Base-by-base conservation (phyloP, 2,329 filamentous ascomycete species). In the Ambrosiella cleistominuta region DNA sequence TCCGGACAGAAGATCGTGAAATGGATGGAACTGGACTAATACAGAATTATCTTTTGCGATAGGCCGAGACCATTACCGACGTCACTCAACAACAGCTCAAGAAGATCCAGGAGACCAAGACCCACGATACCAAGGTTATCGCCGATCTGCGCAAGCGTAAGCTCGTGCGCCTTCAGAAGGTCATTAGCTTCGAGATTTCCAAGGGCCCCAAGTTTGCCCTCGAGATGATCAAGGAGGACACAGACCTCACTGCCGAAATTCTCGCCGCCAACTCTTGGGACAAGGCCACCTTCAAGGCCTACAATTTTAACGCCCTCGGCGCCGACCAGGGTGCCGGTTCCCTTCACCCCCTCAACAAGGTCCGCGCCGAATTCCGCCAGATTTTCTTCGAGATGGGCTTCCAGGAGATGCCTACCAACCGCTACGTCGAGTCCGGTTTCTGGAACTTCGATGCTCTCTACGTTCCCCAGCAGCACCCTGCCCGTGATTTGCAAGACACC, bases 351-450 rank as follows among this genome's bases (percentile, higher is more conserved):
- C 74, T 98, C 64, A 96, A 89, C 74, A 97, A 97, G 76, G 91
- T 97, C 65, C 85, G 93, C 65, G 81, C 88, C 66, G 93, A 97
- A 72, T 95, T 98, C 79, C 79, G 93, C 60, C 86, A 93, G 68
- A 96, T 98, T 68, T 98, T 98, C 82, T 97, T 98, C 73, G 89
- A 95, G 69, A 95, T 95, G 83, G 93, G 91, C 57, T 98, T 97
- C 74, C 84, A 91, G 66, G 93, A 98, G 75, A 97, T 98, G 93
- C 87, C 90, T 12, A 96, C 91, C 54, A 85, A 86, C 72, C 82
- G 87, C 69, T 96, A 84, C 69, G 90, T 97, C 62, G 93, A 98
- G 73, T 91, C 90, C 11, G 90, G 91, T 52, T 96, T 97, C 82
- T 98, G 93, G 89, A 97, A 97, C 72, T 97, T 97, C 70, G 91